These are phyloP conservation scores for Phanerochaete sordida DNA, from an alignment of 768 basidiomycete genomes.

Conservation along the genomic window DNA sequence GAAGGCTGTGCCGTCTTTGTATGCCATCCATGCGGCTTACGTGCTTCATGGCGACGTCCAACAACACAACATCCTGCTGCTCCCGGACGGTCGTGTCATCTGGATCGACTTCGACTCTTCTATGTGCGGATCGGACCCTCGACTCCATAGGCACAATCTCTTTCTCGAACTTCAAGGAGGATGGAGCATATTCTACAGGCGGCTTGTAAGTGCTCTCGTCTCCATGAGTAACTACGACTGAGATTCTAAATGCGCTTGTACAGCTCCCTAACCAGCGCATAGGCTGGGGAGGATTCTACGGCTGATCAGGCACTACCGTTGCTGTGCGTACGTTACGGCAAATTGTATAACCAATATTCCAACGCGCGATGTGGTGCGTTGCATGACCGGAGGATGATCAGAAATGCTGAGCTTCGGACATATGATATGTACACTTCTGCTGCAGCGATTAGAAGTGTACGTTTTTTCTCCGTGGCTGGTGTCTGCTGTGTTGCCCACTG, in stretches of 20 bases:
- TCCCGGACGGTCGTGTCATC: not conserved
- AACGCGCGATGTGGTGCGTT: too few species aligned
- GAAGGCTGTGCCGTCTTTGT: not conserved
- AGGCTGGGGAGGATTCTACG: not conserved
- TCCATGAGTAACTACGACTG: not conserved
- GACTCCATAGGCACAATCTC: not conserved
- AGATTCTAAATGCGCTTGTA: not conserved
- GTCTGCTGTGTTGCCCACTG: too few species aligned
- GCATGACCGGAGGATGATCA: too few species aligned
- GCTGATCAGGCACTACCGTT: too few species aligned
- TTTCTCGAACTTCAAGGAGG: not conserved
- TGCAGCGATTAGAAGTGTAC: too few species aligned
- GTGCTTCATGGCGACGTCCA: conserved; percentile 9
- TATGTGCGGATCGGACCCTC: not conserved
- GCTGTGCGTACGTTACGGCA: too few species aligned
- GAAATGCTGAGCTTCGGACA: too few species aligned
- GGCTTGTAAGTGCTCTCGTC: not conserved
- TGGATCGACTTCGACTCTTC: conserved; percentile 5
- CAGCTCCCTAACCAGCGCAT: not conserved
- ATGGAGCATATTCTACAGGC: conserved; percentile 1
- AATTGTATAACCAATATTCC: too few species aligned
- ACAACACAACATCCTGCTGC: not conserved
- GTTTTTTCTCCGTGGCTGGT: too few species aligned
- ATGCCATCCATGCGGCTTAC: conserved; percentile 7
- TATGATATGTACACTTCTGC: too few species aligned